Percentiles rank a stretch among this genome's conserved stretches.
Evolutionary conservation across 805 yeast species (phyloP).

Genomic region (Danielozyma ontarioensis): DNA sequence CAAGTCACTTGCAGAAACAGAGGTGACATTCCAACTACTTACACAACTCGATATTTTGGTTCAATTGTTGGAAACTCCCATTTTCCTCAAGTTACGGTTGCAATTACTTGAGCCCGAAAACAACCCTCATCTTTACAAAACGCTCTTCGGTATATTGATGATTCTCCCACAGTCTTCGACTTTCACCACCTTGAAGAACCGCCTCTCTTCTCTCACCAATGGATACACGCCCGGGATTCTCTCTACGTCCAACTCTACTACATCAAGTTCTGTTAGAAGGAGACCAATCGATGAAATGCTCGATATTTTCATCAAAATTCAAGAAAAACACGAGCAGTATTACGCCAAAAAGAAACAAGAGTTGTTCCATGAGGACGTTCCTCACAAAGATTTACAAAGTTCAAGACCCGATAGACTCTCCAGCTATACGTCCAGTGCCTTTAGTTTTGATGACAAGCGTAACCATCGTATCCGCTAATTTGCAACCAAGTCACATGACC

Average conservation of each 20-base stretch:
- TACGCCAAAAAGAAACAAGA: not conserved
- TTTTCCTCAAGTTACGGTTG: constrained; percentile 77
- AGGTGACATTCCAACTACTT: constrained; percentile 69
- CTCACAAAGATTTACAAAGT: not conserved
- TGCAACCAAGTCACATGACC: too few relatives aligned
- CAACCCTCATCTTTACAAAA: constrained; percentile 76
- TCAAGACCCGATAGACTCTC: not conserved
- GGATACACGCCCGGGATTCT: constrained; percentile 13
- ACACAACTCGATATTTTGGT: constrained; percentile 87
- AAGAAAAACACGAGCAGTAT: constrained; percentile 26
- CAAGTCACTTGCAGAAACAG: constrained; percentile 75
- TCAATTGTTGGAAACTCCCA: constrained; percentile 88
- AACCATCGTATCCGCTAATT: too few relatives aligned
- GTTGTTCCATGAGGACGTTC: not conserved
- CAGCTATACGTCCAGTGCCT: too few relatives aligned
- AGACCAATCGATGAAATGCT: constrained; percentile 33
- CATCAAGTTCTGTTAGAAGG: constrained; percentile 20
- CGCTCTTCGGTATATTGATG: constrained; percentile 90
- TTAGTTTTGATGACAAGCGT: too few relatives aligned
- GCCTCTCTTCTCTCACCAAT: constrained; percentile 61
- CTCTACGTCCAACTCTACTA: constrained; percentile 8
- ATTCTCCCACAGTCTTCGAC: constrained; percentile 91
- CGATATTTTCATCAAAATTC: constrained; percentile 33
- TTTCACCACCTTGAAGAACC: constrained; percentile 70
- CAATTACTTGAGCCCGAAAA: constrained; percentile 86